These are phyloP conservation scores for Monosporascus cannonballus DNA, from an alignment of 2,329 filamentous ascomycete genomes.

Conservation along the genomic window DNA sequence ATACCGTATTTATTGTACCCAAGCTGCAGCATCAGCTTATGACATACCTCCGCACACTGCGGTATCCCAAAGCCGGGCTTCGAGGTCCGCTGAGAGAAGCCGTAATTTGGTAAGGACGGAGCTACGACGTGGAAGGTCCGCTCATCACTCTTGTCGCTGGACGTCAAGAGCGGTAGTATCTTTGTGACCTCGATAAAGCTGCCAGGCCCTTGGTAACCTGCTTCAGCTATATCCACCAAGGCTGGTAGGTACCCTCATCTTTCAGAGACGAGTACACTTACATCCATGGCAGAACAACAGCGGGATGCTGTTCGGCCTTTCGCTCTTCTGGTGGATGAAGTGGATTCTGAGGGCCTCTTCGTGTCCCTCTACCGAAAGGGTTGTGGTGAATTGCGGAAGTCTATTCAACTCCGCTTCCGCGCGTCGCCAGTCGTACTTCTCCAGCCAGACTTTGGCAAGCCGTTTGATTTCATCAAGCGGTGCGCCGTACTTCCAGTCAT, in stretches of 20 bases:
- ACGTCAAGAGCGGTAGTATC: conserved; percentile 35
- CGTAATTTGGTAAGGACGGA: conserved; percentile 40
- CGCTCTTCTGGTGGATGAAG: conserved; percentile 49
- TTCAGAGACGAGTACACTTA: conserved; percentile 2
- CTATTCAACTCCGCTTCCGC: conserved; percentile 54
- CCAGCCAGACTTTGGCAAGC: conserved; percentile 50
- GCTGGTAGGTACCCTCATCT: not conserved
- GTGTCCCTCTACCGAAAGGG: conserved; percentile 51
- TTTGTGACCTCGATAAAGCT: conserved; percentile 55
- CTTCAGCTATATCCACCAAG: not conserved
- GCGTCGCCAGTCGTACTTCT: conserved; percentile 54
- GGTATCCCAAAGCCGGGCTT: conserved; percentile 48
- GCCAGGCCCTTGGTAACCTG: conserved; percentile 39
- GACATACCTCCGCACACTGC: conserved; percentile 53
- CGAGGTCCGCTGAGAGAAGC: conserved; percentile 31
- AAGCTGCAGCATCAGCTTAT: conserved; percentile 54
- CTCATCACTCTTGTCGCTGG: conserved; percentile 12
- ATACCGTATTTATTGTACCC: conserved; percentile 49
- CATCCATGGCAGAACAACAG: conserved; percentile 24
- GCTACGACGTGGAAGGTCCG: conserved; percentile 41
- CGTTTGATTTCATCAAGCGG: conserved; percentile 55
- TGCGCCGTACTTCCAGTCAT: conserved; percentile 52
- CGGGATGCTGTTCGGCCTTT: conserved; percentile 34
- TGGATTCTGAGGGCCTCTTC: conserved; percentile 52
- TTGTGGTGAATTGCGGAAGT: conserved; percentile 52